Evolutionary conservation across 495 filamentous ascomycete genomes (phyloP), one percentile per base, ranked within the genome.

Genomic region (Aspergillus leporis): DNA sequence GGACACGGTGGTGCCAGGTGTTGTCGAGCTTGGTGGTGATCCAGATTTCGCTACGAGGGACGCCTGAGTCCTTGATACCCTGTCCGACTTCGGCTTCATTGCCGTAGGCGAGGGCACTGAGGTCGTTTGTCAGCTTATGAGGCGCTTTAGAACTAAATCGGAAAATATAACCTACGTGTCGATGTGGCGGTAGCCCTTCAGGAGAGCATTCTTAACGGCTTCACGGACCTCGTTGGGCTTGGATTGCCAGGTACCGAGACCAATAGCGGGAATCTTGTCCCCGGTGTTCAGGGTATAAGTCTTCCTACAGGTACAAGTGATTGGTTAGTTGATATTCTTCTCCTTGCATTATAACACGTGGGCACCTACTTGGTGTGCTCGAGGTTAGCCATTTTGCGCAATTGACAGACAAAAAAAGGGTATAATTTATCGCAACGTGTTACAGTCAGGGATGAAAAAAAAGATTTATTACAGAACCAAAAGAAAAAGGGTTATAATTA

Each of bases 21-120:
- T 93, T 93, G 76, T 91, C 85, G 52, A 94, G 83, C 81, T 95
- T 96, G 61, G 91, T 94, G 45, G 91, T 93, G 70, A 95, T 76
- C 83, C 87, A 96, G 71, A 96, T 88, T 71, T 95, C 78, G 32
- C 86, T 81, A 40, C 91, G 87, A 30, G 90, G 88, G 1, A 96
- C 85, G 45, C 90, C 90, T 10, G 88, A 90, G 61, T 90, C 88
- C 59, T 79, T 79, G 67, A 95, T 91, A 46, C 89, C 92, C 61
- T 87, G 76, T 58, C 90, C 92, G 55, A 94, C 90, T 66, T 91
- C 90, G 51, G 83, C 74, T 75, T 96, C 92, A 76, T 95, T 96
- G 65, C 86, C 87, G 70, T 96, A 96, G 19, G 86, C 89, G 55
- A 86, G 78, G n/a, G 92, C 92, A 28, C 83, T 87, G 18, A 7